A percentile compares a stretch with the other conserved stretches of the same genome.
These are phyloP conservation scores for Metroxylon sagu DNA, from an alignment of 176 grass and related monocot species.

Conservation along the genomic window DNA sequence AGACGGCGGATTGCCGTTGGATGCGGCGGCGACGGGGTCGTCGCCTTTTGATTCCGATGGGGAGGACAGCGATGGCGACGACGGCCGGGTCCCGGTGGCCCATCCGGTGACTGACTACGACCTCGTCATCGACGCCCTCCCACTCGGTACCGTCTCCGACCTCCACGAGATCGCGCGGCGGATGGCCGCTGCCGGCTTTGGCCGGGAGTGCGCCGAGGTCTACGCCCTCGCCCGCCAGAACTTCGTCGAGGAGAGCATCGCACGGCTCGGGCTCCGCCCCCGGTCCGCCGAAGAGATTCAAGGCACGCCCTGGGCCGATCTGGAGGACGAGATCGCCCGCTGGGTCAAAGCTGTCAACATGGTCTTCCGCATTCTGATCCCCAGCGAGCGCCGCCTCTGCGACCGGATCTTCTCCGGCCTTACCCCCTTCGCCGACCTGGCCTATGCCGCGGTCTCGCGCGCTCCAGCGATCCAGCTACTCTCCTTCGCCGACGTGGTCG, in stretches of 20 bases:
- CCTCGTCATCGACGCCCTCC: conserved; percentile 34
- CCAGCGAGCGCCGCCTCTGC: conserved; percentile 35
- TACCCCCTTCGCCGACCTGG: conserved; percentile 20
- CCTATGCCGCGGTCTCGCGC: conserved; percentile 23
- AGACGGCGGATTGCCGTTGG: not conserved
- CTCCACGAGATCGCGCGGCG: conserved; percentile 35
- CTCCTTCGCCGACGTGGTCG: conserved; percentile 23
- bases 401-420: conserved; percentile 27
- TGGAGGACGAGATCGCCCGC: conserved; percentile 30
- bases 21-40: not conserved
- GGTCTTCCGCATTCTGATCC: conserved; percentile 39
- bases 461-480: conserved; percentile 20
- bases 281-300: conserved; percentile 18
- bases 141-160: conserved; percentile 22
- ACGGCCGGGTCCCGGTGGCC: conserved; percentile 23
- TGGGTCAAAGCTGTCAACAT: conserved; percentile 33
- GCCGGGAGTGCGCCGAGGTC: conserved; percentile 20
- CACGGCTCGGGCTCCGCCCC: conserved; percentile 24
- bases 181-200: conserved; percentile 45
- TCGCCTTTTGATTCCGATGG: conserved; percentile 7
- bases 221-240: conserved; percentile 26
- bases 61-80: conserved; percentile 5
- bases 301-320: conserved; percentile 23
- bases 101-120: conserved; percentile 24
- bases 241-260: conserved; percentile 37